Percentiles rank a stretch among this genome's conserved stretches.
phyloP scores from a whole-genome alignment of 1,139 yeast species.

The Torulaspora globosa region DNA sequence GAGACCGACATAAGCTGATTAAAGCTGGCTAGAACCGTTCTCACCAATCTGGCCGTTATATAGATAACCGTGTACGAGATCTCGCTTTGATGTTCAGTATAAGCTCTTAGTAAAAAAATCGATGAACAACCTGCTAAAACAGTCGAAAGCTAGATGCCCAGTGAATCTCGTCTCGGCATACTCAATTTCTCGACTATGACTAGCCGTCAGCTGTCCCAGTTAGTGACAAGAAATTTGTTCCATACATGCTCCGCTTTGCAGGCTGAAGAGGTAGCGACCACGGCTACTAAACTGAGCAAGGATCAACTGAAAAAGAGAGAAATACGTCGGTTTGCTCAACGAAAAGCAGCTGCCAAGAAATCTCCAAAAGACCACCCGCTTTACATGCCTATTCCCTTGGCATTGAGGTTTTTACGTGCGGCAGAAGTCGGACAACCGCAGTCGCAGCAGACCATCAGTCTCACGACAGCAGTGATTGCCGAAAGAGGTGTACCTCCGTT shows the following conservation, averaged over 20 bases:
- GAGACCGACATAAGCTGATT: slow-evolving; percentile 4
- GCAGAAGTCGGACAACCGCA: slow-evolving; percentile 83
- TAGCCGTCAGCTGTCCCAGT: not conserved
- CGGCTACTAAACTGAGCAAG: slow-evolving; percentile 24
- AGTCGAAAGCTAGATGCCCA: not conserved
- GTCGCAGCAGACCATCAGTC: slow-evolving; percentile 60
- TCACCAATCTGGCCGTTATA: not conserved
- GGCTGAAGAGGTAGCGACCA: slow-evolving; percentile 18
- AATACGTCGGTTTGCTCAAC: slow-evolving; percentile 28
- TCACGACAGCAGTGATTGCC: slow-evolving; percentile 64
- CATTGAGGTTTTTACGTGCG: slow-evolving; percentile 77
- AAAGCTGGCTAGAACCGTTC: not conserved
- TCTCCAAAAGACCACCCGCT: slow-evolving; percentile 54
- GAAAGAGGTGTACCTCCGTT: slow-evolving; percentile 78
- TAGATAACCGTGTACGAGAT: slow-evolving; percentile 6
- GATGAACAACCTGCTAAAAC: not conserved
- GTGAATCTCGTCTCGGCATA: not conserved
- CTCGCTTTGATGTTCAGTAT: not conserved
- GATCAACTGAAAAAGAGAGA: slow-evolving; percentile 34
- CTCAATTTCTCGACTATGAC: slow-evolving; percentile 1
- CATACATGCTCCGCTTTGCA: slow-evolving; percentile 12
- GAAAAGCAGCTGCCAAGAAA: slow-evolving; percentile 30
- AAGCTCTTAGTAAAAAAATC: slow-evolving; percentile 1
- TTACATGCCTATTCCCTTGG: slow-evolving; percentile 67
- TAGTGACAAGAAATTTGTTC: slow-evolving; percentile 11